Percentiles rank a stretch among this genome's conserved stretches.
phyloP scores from a whole-genome alignment of 2,329 filamentous ascomycete species.

The Claviceps sorghi region DNA sequence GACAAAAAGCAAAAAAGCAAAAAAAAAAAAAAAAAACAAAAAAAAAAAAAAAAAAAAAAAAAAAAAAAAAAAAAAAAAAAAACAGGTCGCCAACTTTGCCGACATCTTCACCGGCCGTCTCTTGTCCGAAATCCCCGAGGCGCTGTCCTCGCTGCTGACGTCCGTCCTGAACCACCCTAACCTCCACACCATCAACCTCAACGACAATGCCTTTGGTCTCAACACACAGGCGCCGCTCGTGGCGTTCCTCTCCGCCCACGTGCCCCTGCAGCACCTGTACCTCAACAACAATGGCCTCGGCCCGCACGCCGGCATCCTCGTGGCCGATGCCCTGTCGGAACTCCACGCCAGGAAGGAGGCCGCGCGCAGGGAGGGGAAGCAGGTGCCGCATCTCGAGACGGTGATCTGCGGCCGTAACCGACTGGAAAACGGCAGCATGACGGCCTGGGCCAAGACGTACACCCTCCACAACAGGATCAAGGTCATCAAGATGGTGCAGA shows the following conservation, averaged over 20 bases:
- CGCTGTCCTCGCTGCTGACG: slow-evolving; percentile 70
- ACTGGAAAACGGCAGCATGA: slow-evolving; percentile 92
- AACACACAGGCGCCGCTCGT: slow-evolving; percentile 89
- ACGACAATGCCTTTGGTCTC: slow-evolving; percentile 94
- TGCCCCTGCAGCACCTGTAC: slow-evolving; percentile 83
- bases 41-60: background rate
- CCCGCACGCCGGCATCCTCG: slow-evolving; percentile 73
- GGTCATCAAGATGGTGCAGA: slow-evolving; percentile 93
- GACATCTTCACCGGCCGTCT: slow-evolving; percentile 96
- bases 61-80: background rate
- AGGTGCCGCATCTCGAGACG: slow-evolving; percentile 79
- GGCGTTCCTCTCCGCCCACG: slow-evolving; percentile 76
- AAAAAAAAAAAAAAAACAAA: background rate
- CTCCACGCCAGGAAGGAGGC: slow-evolving; percentile 75
- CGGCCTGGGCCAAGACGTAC: slow-evolving; percentile 81
- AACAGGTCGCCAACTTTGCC: slow-evolving; percentile 68
- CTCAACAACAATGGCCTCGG: slow-evolving; percentile 98
- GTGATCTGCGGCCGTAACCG: slow-evolving; percentile 93
- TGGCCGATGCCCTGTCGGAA: slow-evolving; percentile 73
- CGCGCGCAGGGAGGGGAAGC: slow-evolving; percentile 54
- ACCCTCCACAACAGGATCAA: slow-evolving; percentile 69
- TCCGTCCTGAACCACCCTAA: slow-evolving; percentile 74
- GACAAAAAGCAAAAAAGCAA: background rate
- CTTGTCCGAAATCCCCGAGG: slow-evolving; percentile 83
- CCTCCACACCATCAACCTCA: slow-evolving; percentile 84